Base-by-base conservation (phyloP, 495 filamentous ascomycete species). In the Podospora fimiseda region DNA sequence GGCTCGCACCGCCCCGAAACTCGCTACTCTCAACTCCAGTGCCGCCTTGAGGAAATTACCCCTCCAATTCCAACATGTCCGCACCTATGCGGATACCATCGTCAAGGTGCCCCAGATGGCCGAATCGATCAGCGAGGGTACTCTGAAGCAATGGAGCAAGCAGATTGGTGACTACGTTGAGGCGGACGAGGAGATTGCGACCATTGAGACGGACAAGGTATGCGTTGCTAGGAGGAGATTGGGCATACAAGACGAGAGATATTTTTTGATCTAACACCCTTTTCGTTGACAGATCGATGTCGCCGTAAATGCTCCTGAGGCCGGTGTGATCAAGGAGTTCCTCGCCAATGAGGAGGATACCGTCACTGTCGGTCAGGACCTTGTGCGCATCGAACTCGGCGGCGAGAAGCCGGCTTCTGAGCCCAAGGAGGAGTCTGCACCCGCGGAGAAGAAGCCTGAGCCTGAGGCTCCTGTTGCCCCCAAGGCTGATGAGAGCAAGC, bases 131-230 rank as follows among this genome's bases (percentile, higher is more conserved):
- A 94, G 89, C 38, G 93, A 99, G 70, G 93, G 93, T 49, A 97
- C 94, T 16, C 69, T 99, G 65, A 97, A 95, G 74, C 89, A 95
- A 62, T 99, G 88, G 75, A 86, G 82, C 53, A 97, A 97, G 80
- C 82, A 95, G 73, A 76, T 96, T 66, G 93, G 93, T 51, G 94
- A 99, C 73, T 93, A 80, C 60, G 90, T 99, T 14, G 88, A 93
- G 74, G 84, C 85, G 63, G 94, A 97, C 63, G 94, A 99, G 70
- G 94, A 97, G 68, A 93, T 99, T 65, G 94, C 93, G 23, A 95
- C 94, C 30, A 99, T 99, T 65, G 93, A 99, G 72, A 99, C 93
- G n/a, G 94, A 99, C 78, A 99, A 99, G 87, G 91, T 90, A 77
- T 56, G 70, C 53, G 18, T 58, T 43, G 2, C 42, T 20, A 21